Evolutionary conservation across 192 early-diverging fungal genomes (phyloP).

Genomic region (Entomortierella parvispora): DNA sequence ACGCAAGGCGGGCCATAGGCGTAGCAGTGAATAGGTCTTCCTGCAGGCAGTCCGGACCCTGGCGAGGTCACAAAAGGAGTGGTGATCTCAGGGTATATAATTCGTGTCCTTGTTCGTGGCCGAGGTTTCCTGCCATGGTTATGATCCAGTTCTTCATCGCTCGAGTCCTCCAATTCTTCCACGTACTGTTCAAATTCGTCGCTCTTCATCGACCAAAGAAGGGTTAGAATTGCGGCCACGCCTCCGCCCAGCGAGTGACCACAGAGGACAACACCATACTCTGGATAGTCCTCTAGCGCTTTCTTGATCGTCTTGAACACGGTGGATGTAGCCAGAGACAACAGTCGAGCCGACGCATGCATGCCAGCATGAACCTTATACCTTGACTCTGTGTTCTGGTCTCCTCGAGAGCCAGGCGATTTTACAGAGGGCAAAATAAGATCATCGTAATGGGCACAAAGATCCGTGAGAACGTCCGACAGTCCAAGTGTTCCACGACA

Average conservation of each 20-base stretch:
- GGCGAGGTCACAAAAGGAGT: conserved; percentile 72
- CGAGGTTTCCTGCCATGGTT: conserved; percentile 9
- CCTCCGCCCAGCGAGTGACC: conserved; percentile 93
- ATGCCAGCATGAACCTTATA: conserved; percentile 86
- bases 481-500: conserved; percentile 90
- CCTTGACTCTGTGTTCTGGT: conserved; percentile 17
- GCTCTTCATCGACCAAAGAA: conserved; percentile 75
- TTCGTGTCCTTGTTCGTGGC: conserved; percentile 16
- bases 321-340: conserved; percentile 72
- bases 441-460: conserved; percentile 80
- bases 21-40: conserved; percentile 84
- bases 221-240: conserved; percentile 79
- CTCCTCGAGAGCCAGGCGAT: conserved; percentile 18
- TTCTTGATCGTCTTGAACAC: conserved; percentile 78
- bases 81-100: conserved; percentile 42
- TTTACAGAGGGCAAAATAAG: conserved; percentile 53
- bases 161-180: conserved; percentile 42
- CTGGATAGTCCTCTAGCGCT: conserved; percentile 75
- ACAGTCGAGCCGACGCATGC: conserved; percentile 78
- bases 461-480: conserved; percentile 88
- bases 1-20: conserved; percentile 87
- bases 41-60: conserved; percentile 70
- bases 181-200: conserved; percentile 55
- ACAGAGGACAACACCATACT: conserved; percentile 85
- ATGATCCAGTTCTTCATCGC: conserved; percentile 48